These are phyloP conservation scores for Neonothopanus nambi DNA, from an alignment of 1,284 basidiomycete species.

Conservation along the genomic window DNA sequence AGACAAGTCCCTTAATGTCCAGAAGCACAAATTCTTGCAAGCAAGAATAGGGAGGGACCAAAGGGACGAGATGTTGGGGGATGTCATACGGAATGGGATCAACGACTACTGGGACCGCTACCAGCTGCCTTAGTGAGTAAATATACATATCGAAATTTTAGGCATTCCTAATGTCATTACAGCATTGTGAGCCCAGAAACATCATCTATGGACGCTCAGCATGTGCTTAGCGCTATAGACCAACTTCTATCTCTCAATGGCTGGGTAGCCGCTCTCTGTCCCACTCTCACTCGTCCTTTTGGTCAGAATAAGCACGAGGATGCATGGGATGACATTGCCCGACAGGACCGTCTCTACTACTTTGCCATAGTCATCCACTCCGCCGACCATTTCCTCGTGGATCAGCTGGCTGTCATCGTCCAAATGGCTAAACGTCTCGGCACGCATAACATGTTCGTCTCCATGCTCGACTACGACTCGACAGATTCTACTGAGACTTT, in stretches of 20 bases:
- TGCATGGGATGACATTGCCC: slow-evolving; percentile 84
- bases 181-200: slow-evolving; percentile 83
- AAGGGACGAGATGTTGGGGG: slow-evolving; percentile 75
- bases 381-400: slow-evolving; percentile 95
- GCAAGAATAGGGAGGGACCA: slow-evolving; percentile 83
- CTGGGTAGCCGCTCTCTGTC: slow-evolving; percentile 98
- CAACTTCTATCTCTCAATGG: slow-evolving; percentile 90
- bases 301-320: slow-evolving; percentile 84
- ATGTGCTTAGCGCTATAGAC: slow-evolving; percentile 84
- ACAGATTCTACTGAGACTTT: slow-evolving; percentile 91
- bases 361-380: slow-evolving; percentile 93
- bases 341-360: slow-evolving; percentile 85
- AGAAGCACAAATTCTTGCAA: slow-evolving; percentile 86
- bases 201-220: slow-evolving; percentile 84
- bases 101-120: slow-evolving; percentile 89
- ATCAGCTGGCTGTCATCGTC: slow-evolving; percentile 94
- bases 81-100: slow-evolving; percentile 74
- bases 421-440: slow-evolving; percentile 90
- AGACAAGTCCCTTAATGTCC: slow-evolving; percentile 85
- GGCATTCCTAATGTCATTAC: neutral
- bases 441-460: slow-evolving; percentile 87
- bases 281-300: slow-evolving; percentile 87
- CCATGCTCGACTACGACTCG: slow-evolving; percentile 93
- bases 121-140: slow-evolving; percentile 81
- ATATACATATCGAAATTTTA: neutral